These are phyloP conservation scores for Talaromyces marneffei DNA, from an alignment of 2,329 filamentous ascomycete species.

Conservation along the genomic window DNA sequence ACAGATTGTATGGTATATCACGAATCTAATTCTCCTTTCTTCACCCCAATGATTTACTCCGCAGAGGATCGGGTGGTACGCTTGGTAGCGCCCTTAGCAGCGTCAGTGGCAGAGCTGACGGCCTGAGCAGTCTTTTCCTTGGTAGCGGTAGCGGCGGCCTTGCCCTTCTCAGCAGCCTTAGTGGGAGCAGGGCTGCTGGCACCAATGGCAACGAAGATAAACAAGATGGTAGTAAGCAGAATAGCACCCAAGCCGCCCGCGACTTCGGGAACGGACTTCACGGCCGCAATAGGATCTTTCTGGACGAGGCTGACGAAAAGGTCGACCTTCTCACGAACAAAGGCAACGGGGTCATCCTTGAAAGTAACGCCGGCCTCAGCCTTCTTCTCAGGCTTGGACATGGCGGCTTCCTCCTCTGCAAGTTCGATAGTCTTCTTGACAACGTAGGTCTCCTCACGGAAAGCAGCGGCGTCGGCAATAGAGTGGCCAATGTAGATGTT, in stretches of 20 bases:
- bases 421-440: conserved; percentile 81
- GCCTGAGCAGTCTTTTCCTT: conserved; percentile 63
- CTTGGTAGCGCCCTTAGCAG: conserved; percentile 69
- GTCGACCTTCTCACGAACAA: conserved; percentile 86
- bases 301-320: conserved; percentile 82
- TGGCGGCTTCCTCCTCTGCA: conserved; percentile 68
- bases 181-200: conserved; percentile 58
- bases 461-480: conserved; percentile 79
- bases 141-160: conserved; percentile 60
- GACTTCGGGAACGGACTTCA: conserved; percentile 87
- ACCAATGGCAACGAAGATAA: conserved; percentile 63
- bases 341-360: conserved; percentile 81
- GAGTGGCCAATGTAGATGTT: conserved; percentile 99
- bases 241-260: conserved; percentile 72
- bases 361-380: conserved; percentile 64
- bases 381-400: conserved; percentile 66
- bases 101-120: conserved; percentile 58
- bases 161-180: conserved; percentile 62
- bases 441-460: conserved; percentile 84
- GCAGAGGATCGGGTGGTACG: conserved; percentile 46
- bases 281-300: conserved; percentile 73
- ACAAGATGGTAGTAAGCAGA: conserved; percentile 61
- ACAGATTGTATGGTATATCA: background rate
- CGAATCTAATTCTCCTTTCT: background rate
- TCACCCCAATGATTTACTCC: conserved; percentile 24